Evolutionary conservation across 2,329 filamentous ascomycete species (phyloP), one percentile per base, ranked within the genome.

Genomic region (Aspergillus fumigatus): DNA sequence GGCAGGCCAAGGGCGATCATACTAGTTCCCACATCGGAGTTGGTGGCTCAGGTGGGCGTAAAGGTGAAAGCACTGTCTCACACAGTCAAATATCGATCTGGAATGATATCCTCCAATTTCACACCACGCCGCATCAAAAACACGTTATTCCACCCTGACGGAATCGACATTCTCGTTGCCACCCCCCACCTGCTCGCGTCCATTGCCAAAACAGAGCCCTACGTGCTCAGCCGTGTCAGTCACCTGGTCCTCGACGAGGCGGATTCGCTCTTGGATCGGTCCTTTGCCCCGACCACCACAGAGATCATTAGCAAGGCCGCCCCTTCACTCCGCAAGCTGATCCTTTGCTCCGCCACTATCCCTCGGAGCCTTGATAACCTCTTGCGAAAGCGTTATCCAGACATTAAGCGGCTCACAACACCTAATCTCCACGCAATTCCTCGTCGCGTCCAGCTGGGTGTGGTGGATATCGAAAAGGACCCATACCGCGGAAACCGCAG

Each of bases 341-440:
- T 99, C 49, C 84, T 97, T 62, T 99, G 94, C 79, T 97, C 93
- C 3, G 94, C 94, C 52, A 99, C 94, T 4, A 97, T 99, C 59
- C 94, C 95, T 1, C 85, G 88, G 62, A 90, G 89, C 64, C 83
- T 99, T 19, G 94, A 99, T 77, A 87, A 84, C 62, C 91, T 89
- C 72, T 82, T 99, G n/a, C 84, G 85, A 52, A 84, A 85, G 59
- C 87, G 87, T 61, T 97, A 92, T 73, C 93, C 94, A 0, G 82
- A 89, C 64, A 91, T 96, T 76, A 79, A 82, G 48, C 88, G 94
- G 59, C 86, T 99, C 60, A 93, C 93, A 1, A 99, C 94, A 0
- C 94, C 94, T 0, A 97, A 97, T 69, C 82, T 99, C 0, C 94
- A 99, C 75, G 92, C 94, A 57, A 96, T 99, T 64, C 94, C 94